These are phyloP conservation scores for Suhomyces taliae DNA, from an alignment of 1,139 yeast genomes.

Conservation along the genomic window DNA sequence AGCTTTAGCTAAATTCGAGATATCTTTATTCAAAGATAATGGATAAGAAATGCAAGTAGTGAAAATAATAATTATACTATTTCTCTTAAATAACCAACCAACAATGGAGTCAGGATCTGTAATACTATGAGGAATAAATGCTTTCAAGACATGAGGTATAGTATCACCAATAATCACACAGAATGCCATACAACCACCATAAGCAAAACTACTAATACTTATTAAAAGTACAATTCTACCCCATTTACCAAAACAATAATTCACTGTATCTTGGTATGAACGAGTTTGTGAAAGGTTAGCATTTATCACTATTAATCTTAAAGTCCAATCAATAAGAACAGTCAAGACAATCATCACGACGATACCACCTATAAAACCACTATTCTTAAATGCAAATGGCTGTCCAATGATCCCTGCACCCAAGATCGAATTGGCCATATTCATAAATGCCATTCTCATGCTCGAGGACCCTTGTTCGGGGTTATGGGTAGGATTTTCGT, in stretches of 20 bases:
- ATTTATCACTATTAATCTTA: slow-evolving; percentile 74
- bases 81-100: slow-evolving; percentile 61
- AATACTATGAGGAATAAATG: slow-evolving; percentile 58
- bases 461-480: slow-evolving; percentile 35
- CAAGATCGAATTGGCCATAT: slow-evolving; percentile 90
- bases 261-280: slow-evolving; percentile 85
- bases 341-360: slow-evolving; percentile 62
- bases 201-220: slow-evolving; percentile 86
- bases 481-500: slow-evolving; percentile 6
- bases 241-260: slow-evolving; percentile 69
- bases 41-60: slow-evolving; percentile 81
- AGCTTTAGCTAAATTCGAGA: slow-evolving; percentile 84
- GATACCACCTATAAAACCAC: slow-evolving; percentile 77
- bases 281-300: slow-evolving; percentile 73
- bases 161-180: slow-evolving; percentile 95
- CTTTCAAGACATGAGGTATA: slow-evolving; percentile 81
- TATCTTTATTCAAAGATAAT: slow-evolving; percentile 74
- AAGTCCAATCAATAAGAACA: slow-evolving; percentile 82
- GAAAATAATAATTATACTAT: slow-evolving; percentile 65
- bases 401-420: slow-evolving; percentile 97
- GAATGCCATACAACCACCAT: slow-evolving; percentile 93
- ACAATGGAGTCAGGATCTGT: slow-evolving; percentile 34
- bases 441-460: slow-evolving; percentile 90
- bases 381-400: slow-evolving; percentile 81
- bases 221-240: slow-evolving; percentile 70